phyloP scores from a whole-genome alignment of 352 stramenopile genomes.

The Phytophthora tentaculata region DNA sequence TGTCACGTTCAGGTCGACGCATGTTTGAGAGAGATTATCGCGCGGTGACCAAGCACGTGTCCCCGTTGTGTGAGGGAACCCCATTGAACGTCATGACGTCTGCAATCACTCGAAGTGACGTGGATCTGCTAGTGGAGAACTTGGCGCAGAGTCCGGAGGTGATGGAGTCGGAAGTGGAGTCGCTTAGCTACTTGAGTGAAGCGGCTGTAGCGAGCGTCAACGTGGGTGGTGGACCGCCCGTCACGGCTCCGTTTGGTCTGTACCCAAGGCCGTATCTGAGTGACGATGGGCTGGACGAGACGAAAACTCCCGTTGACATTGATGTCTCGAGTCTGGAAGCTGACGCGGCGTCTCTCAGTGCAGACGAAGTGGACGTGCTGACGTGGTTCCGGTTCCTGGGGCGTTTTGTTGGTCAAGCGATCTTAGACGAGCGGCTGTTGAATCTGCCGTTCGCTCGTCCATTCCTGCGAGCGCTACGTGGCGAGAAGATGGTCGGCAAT shows the following conservation, averaged over 20 bases:
- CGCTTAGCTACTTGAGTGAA: slow-evolving; percentile 62
- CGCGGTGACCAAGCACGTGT: slow-evolving; percentile 80
- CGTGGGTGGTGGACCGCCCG: slow-evolving; percentile 37
- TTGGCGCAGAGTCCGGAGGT: slow-evolving; percentile 62
- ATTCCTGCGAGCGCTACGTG: slow-evolving; percentile 67
- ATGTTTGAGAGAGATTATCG: slow-evolving; percentile 86
- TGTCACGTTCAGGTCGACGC: slow-evolving; percentile 65
- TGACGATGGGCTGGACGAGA: slow-evolving; percentile 19
- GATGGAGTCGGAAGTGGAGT: slow-evolving; percentile 70
- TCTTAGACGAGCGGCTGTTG: slow-evolving; percentile 85
- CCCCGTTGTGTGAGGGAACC: slow-evolving; percentile 73
- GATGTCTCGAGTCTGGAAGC: slow-evolving; percentile 20
- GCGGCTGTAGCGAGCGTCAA: slow-evolving; percentile 33
- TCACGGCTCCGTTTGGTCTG: slow-evolving; percentile 61
- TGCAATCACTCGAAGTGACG: slow-evolving; percentile 44
- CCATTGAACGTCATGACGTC: slow-evolving; percentile 59
- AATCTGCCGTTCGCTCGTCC: slow-evolving; percentile 82
- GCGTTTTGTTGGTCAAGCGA: slow-evolving; percentile 70
- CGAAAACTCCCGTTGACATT: not conserved
- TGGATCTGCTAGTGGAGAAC: slow-evolving; percentile 58
- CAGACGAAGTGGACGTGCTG: slow-evolving; percentile 38
- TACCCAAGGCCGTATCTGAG: slow-evolving; percentile 52
- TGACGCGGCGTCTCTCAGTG: slow-evolving; percentile 21
- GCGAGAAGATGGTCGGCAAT: slow-evolving; percentile 56
- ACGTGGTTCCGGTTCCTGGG: slow-evolving; percentile 79